Base-by-base conservation (phyloP, 768 basidiomycete species). In the Neoboletus brunneissimus region DNA sequence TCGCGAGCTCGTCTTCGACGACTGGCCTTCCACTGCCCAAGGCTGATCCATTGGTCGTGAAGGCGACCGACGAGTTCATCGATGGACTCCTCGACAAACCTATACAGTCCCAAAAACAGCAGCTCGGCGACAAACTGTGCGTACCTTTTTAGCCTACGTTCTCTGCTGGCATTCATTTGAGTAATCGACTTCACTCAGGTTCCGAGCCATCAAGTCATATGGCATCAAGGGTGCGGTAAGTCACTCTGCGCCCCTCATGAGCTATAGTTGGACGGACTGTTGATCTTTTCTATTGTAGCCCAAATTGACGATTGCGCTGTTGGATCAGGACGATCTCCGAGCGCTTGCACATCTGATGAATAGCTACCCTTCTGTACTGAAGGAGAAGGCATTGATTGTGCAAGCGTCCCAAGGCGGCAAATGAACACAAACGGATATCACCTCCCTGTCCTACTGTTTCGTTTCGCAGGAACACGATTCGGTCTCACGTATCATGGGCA, bases 281-380 rank as follows among this genome's bases (percentile, higher is more conserved):
- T 58, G 45, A 55, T 8, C 29, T 38, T 46, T 31, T 22, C 22
- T 51, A 46, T 51, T 60, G 35, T 62, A 90, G 85, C 89, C 91
- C 48, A 94, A 94, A 68, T 75, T 92, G 59, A 94, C 93, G 1
- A 91, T 97, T 63, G 75, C 81, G 5, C 79, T 94, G 10, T 75
- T 96, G 57, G 91, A 95, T 65, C 80, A 87, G 63, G 94, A 94
- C 56, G 93, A 96, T 65, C 79, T 95, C 23, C 83, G 88, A 42
- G 78, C 91, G 5, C 80, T 95, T 46, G 88, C 90, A 7, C 90
- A 92, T 69, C 79, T 95, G 42, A 86, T 91, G 86, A 89, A 92
- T 70, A 89, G 89, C 67, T 94, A 91, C 70, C 88, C 90, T 12
- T 73, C 82, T 9, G 81, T 93, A 2, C 77, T 94, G 56, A 93